Evolutionary conservation across 371 early-diverging fungal genomes (phyloP).

Genomic region (Mortierella sp.): DNA sequence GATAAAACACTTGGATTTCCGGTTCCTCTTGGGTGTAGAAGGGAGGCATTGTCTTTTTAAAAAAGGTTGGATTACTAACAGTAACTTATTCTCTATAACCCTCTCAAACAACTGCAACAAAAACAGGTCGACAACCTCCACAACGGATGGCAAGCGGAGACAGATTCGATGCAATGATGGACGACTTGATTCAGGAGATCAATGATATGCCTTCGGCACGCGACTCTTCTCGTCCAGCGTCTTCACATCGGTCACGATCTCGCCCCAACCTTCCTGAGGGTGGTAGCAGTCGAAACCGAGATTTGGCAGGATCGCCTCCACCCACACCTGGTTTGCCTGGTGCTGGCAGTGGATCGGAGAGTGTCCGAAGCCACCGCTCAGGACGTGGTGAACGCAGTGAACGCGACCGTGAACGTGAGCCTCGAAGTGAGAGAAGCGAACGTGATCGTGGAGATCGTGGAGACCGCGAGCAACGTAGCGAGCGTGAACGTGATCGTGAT

Average conservation of each 20-base stretch:
- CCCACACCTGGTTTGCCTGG: conserved; percentile 46
- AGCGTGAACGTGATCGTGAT: conserved; percentile 40
- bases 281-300: conserved; percentile 14
- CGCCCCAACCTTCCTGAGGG: conserved; percentile 45
- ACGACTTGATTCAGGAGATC: conserved; percentile 67
- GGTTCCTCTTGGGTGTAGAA: too few species aligned
- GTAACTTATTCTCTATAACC: too few species aligned
- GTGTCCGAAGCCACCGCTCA: conserved; percentile 54
- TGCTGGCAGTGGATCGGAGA: conserved; percentile 29
- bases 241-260: conserved; percentile 44
- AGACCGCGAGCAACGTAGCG: too few species aligned
- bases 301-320: conserved; percentile 33
- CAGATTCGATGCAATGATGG: conserved; percentile 67
- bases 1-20: too few species aligned
- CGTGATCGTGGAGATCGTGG: conserved; percentile 23
- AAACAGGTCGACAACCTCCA: conserved; percentile 18
- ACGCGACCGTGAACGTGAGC: conserved; percentile 26
- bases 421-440: conserved; percentile 29
- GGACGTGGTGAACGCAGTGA: too few species aligned
- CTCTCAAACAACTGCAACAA: too few species aligned
- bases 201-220: conserved; percentile 52
- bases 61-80: too few species aligned
- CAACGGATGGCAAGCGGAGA: conserved; percentile 42
- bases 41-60: too few species aligned
- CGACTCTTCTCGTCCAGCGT: conserved; percentile 38